Evolutionary conservation across 78 protist genomes (phyloP), one percentile per base, ranked within the genome.

Genomic region (Polysphondylium violaceum): DNA sequence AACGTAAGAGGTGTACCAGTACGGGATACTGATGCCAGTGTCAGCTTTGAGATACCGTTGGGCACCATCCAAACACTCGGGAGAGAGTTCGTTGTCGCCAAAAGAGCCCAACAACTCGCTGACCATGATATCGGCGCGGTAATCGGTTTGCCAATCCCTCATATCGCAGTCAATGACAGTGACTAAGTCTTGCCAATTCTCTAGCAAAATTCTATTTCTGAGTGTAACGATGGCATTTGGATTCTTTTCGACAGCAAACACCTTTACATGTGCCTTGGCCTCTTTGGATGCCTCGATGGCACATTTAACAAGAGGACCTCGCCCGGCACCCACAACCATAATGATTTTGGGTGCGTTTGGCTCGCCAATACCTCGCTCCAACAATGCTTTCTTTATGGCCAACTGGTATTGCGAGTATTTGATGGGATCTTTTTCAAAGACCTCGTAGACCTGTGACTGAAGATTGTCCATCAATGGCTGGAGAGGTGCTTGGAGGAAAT

Each of bases 21-120:
- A 0, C 17, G 99, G 99, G 2, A 98, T 96, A 68, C 97, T 93
- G 43, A 97, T 73, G 29, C 99, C 99, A 1, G 21, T 36, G 11
- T 36, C 95, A 68, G 55, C 56, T 25, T 69, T 38, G 27, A 98
- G 77, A 72, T 93, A 76, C 21, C 60, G 17, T 96, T 95, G 96
- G 0, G 98, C 98, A 17, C 99, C 99, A 65, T 99, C 99, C 33
- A 99, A 88, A 74, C 99, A 99, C 96, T 99, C 99, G 8, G 99
- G 99, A 21, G 99, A 95, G n/a, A 99, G 95, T 78, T 99, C 99
- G 61, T 99, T 99, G 93, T 99, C 99, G 11, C 99, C 99, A 19
- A 97, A 98, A 14, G 98, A 96, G 5, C 99, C 99, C 21, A 98
- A 95, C 29, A 98, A 95, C 88, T 99, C 99, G 33, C 87, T 35